phyloP scores from a whole-genome alignment of 2,329 filamentous ascomycete species.

The Sclerotinia borealis region DNA sequence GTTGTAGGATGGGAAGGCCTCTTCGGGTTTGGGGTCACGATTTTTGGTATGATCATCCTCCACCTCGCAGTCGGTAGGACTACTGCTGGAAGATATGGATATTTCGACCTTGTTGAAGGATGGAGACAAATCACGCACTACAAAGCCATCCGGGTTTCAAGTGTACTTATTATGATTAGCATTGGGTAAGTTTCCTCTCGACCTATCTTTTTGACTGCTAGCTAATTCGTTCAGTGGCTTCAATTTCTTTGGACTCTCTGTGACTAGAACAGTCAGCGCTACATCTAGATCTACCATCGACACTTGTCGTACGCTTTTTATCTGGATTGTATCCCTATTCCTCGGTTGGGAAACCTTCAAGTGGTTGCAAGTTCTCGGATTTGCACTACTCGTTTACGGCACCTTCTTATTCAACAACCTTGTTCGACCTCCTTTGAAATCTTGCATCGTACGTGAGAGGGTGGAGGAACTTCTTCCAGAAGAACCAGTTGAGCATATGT shows the following conservation, averaged over 20 bases:
- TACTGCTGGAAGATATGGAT: conserved; percentile 66
- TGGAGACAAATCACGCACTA: conserved; percentile 74
- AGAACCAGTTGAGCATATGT: conserved; percentile 70
- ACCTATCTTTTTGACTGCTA: neutral
- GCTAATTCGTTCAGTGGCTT: conserved; percentile 60
- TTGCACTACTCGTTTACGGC: conserved; percentile 85
- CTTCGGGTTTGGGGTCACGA: conserved; percentile 79
- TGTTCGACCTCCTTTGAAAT: conserved; percentile 71
- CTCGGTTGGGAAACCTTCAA: conserved; percentile 98
- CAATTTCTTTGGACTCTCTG: conserved; percentile 96
- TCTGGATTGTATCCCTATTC: conserved; percentile 91
- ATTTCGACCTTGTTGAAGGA: conserved; percentile 86
- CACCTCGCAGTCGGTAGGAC: conserved; percentile 74
- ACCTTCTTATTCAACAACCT: conserved; percentile 97
- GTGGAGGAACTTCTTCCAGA: conserved; percentile 68
- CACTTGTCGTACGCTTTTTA: conserved; percentile 94
- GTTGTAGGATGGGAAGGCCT: conserved; percentile 96
- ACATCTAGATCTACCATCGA: conserved; percentile 95
- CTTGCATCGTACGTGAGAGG: conserved; percentile 50
- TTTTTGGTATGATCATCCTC: conserved; percentile 71
- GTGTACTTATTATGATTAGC: conserved; percentile 90
- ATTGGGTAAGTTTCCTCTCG: conserved; percentile 64
- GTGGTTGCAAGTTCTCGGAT: conserved; percentile 88
- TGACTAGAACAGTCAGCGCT: conserved; percentile 82
- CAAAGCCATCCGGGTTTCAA: conserved; percentile 65